Evolutionary conservation across 257 asterid species (phyloP).

Genomic region (Nemophila menziesii): DNA sequence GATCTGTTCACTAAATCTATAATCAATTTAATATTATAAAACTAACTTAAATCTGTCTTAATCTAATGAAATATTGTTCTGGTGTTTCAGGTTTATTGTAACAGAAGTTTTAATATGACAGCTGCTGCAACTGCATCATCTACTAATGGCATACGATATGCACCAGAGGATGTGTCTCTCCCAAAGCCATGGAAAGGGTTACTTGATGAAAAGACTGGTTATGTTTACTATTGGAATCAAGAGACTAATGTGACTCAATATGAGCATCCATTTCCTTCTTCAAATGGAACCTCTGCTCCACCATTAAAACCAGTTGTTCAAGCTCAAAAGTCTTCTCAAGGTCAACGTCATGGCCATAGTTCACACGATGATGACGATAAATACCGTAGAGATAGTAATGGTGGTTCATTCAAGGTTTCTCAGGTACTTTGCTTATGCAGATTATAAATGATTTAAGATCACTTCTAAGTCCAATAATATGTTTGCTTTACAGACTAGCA

Average conservation of each 20-base stretch:
- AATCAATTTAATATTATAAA: too few relatives aligned
- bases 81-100: constrained; percentile 4
- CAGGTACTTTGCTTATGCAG: constrained; percentile 31
- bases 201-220: constrained; percentile 80
- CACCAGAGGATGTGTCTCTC: constrained; percentile 93
- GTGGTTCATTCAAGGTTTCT: constrained; percentile 25
- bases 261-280: constrained; percentile 56
- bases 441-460: neutral
- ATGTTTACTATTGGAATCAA: constrained; percentile 90
- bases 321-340: constrained; percentile 45
- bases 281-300: constrained; percentile 26
- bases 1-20: too few relatives aligned
- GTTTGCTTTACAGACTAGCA: constrained; percentile 27
- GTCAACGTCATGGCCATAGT: constrained; percentile 11
- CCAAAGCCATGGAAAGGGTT: constrained; percentile 96
- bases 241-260: constrained; percentile 90
- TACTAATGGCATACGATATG: constrained; percentile 40
- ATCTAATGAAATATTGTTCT: too few relatives aligned
- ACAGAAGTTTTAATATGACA: constrained; percentile 40
- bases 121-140: constrained; percentile 38
- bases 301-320: constrained; percentile 47
- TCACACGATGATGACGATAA: constrained; percentile 25
- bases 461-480: neutral
- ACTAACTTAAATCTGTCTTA: too few relatives aligned
- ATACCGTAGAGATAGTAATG: constrained; percentile 35